Evolutionary conservation across 1,284 basidiomycete genomes (phyloP).

Genomic region (Sporisorium iseilematis-ciliati): DNA sequence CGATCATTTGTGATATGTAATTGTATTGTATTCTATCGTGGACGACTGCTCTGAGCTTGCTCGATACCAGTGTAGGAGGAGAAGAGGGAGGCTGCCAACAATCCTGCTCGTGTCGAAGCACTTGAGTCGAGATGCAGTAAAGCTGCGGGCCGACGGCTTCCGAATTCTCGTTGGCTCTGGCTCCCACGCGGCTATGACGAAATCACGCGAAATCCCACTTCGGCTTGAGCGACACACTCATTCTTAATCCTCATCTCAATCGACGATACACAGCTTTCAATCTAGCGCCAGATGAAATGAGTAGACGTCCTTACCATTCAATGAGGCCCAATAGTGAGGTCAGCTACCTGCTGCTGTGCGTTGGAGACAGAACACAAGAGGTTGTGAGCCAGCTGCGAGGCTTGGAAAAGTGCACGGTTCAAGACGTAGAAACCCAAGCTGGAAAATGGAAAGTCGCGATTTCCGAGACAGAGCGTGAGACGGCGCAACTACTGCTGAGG

Average conservation of each 20-base stretch:
- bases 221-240: not conserved
- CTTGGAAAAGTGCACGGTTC: slow-evolving; percentile 5
- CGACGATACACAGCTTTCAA: not conserved
- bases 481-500: not conserved
- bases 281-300: too few species aligned
- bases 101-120: too few species aligned
- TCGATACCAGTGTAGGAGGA: not conserved
- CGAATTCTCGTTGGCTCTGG: not conserved
- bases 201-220: slow-evolving; percentile 10
- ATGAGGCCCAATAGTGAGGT: too few species aligned
- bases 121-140: too few species aligned
- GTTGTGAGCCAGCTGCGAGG: not conserved
- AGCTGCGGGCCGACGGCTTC: too few species aligned
- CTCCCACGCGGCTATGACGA: slow-evolving; percentile 13
- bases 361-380: not conserved
- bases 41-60: too few species aligned
- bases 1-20: slow-evolving; percentile 6
- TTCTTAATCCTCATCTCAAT: not conserved
- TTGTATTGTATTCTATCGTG: slow-evolving; percentile 8
- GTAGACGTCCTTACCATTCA: not conserved
- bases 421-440: not conserved
- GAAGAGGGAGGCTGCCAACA: too few species aligned
- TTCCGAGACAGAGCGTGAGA: slow-evolving; percentile 5
- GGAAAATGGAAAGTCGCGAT: slow-evolving; percentile 1
- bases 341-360: not conserved